Evolutionary conservation across 208 protist genomes (phyloP).

Genomic region (Porcisia deanei): DNA sequence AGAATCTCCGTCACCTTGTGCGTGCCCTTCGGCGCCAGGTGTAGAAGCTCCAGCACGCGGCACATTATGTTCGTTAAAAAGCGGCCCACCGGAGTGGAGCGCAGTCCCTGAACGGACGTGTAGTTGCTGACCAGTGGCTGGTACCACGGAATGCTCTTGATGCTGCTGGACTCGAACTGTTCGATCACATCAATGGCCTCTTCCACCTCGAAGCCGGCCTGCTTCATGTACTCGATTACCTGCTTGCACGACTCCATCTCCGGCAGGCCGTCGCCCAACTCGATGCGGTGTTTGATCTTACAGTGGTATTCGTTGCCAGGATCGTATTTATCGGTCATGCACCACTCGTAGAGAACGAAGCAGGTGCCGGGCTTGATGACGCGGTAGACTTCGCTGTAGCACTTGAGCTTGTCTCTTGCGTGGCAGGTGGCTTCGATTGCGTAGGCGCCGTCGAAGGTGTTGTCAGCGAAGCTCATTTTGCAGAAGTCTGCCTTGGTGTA

Average conservation of each 20-base stretch:
- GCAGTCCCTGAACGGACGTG: slow-evolving; percentile 70
- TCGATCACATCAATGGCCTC: slow-evolving; percentile 70
- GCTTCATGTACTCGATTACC: slow-evolving; percentile 83
- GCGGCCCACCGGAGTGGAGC: slow-evolving; percentile 84
- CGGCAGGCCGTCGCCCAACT: slow-evolving; percentile 95
- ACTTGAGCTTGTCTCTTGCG: slow-evolving; percentile 91
- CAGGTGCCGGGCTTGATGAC: slow-evolving; percentile 93
- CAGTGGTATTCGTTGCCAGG: slow-evolving; percentile 86
- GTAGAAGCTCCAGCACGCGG: slow-evolving; percentile 72
- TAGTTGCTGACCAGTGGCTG: slow-evolving; percentile 75
- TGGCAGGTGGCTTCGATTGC: slow-evolving; percentile 98
- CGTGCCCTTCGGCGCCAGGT: slow-evolving; percentile 75
- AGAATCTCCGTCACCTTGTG: slow-evolving; percentile 89
- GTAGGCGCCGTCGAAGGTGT: slow-evolving; percentile 95
- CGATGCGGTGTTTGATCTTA: slow-evolving; percentile 92
- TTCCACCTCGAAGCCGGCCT: slow-evolving; percentile 93
- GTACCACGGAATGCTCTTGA: slow-evolving; percentile 92
- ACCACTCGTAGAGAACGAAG: slow-evolving; percentile 96
- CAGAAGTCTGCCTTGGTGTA: slow-evolving; percentile 96
- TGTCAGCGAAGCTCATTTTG: slow-evolving; percentile 86
- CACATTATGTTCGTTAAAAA: slow-evolving; percentile 79
- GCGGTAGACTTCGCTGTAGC: slow-evolving; percentile 94
- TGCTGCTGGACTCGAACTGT: slow-evolving; percentile 61
- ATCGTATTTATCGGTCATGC: slow-evolving; percentile 95
- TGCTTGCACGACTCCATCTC: slow-evolving; percentile 81